Percentiles rank a stretch among this genome's conserved stretches.
phyloP scores from a whole-genome alignment of 768 basidiomycete genomes.

The Tulasnella sp. region DNA sequence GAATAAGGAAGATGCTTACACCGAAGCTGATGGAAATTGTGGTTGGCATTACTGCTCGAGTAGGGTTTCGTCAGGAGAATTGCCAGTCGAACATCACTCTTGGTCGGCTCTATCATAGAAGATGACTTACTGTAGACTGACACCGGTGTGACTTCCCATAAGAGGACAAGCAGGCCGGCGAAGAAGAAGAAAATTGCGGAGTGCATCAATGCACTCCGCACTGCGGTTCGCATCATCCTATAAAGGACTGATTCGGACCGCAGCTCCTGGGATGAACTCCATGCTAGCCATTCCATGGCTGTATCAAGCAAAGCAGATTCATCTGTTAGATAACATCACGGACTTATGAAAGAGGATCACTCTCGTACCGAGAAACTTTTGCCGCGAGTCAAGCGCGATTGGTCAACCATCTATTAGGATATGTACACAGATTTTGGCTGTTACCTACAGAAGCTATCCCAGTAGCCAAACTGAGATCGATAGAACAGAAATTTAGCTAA shows the following conservation, averaged over 20 bases:
- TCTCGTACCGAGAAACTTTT: background rate
- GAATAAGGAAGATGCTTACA: background rate
- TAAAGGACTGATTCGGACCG: background rate
- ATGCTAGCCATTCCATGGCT: background rate
- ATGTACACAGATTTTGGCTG: background rate
- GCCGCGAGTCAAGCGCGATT: background rate
- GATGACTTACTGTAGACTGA: background rate
- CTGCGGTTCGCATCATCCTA: background rate
- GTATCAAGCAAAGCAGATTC: background rate
- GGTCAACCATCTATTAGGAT: background rate
- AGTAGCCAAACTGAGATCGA: background rate
- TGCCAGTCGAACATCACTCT: background rate
- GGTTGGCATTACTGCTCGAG: background rate
- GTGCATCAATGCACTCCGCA: background rate
- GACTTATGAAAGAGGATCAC: background rate
- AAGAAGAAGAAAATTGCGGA: background rate
- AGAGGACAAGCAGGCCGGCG: background rate
- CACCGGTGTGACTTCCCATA: background rate
- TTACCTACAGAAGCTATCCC: background rate
- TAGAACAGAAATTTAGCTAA: background rate
- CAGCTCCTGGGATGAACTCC: background rate
- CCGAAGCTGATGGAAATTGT: background rate
- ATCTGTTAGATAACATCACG: background rate
- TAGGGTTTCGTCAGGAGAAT: background rate
- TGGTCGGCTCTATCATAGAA: background rate